phyloP scores from a whole-genome alignment of 1,284 basidiomycete species.

The Ganoderma resinaceum region DNA sequence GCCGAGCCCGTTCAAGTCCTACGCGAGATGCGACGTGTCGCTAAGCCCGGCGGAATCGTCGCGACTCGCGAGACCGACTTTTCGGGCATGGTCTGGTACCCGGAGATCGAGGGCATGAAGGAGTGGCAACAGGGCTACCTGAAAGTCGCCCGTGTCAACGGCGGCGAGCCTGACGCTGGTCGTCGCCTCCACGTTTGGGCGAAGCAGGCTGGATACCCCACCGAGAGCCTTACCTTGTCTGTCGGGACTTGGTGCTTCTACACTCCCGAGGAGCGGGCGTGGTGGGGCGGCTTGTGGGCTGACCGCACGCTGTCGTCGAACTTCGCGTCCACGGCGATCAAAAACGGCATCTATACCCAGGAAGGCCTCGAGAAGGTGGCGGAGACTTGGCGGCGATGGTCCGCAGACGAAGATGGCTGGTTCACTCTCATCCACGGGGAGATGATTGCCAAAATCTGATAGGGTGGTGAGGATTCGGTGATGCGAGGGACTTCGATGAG shows the following conservation, averaged over 20 bases:
- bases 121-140: slow-evolving; percentile 37
- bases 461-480: neutral
- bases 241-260: slow-evolving; percentile 45
- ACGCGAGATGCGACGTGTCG: slow-evolving; percentile 52
- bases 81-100: slow-evolving; percentile 40
- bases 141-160: slow-evolving; percentile 37
- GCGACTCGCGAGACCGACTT: slow-evolving; percentile 48
- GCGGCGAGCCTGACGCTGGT: slow-evolving; percentile 41
- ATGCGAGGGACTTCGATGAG: neutral
- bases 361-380: slow-evolving; percentile 38
- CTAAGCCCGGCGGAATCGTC: slow-evolving; percentile 50
- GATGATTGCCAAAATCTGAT: slow-evolving; percentile 31
- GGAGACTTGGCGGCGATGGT: slow-evolving; percentile 42
- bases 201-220: slow-evolving; percentile 39
- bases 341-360: slow-evolving; percentile 37
- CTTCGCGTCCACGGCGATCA: slow-evolving; percentile 39
- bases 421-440: slow-evolving; percentile 44
- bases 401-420: slow-evolving; percentile 43
- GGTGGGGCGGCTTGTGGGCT: slow-evolving; percentile 45
- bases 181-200: slow-evolving; percentile 42
- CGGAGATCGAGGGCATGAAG: slow-evolving; percentile 37
- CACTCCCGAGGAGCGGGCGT: slow-evolving; percentile 42
- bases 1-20: slow-evolving; percentile 46
- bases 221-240: slow-evolving; percentile 35
- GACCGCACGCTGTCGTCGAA: slow-evolving; percentile 42